phyloP scores from a whole-genome alignment of 2,329 filamentous ascomycete species.

The Lachnellula subtilissima region DNA sequence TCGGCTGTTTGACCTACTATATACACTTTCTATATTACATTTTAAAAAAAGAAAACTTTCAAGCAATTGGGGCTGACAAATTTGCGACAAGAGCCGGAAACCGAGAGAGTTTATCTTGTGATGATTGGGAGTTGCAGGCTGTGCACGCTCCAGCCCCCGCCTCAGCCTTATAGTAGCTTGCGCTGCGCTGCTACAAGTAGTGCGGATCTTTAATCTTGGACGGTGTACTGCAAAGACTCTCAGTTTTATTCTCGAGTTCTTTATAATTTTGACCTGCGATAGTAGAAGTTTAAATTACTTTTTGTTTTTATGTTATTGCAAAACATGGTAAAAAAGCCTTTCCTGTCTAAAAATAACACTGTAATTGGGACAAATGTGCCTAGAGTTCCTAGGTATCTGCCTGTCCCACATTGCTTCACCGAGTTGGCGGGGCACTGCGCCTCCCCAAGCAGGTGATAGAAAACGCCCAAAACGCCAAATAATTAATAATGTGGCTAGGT shows the following conservation, averaged over 20 bases:
- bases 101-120: not conserved
- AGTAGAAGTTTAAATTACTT: not conserved
- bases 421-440: not conserved
- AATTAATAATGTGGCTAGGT: constrained; percentile 28
- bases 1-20: too few relatives aligned
- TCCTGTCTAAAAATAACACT: too few relatives aligned
- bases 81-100: too few relatives aligned
- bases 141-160: not conserved
- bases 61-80: too few relatives aligned
- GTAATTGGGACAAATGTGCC: too few relatives aligned
- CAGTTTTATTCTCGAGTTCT: not conserved
- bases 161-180: not conserved
- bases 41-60: too few relatives aligned
- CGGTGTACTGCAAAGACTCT: not conserved
- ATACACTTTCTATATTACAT: not conserved
- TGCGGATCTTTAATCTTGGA: not conserved
- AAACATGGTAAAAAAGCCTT: not conserved
- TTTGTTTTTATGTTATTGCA: not conserved
- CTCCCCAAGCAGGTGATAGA: not conserved
- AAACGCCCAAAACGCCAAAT: not conserved
- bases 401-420: not conserved
- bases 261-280: not conserved
- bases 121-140: not conserved
- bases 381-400: not conserved
- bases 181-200: not conserved